A percentile compares a stretch with the other conserved stretches of the same genome.
These are phyloP conservation scores for Xylaria multiplex DNA, from an alignment of 2,329 filamentous ascomycete genomes.

Conservation along the genomic window DNA sequence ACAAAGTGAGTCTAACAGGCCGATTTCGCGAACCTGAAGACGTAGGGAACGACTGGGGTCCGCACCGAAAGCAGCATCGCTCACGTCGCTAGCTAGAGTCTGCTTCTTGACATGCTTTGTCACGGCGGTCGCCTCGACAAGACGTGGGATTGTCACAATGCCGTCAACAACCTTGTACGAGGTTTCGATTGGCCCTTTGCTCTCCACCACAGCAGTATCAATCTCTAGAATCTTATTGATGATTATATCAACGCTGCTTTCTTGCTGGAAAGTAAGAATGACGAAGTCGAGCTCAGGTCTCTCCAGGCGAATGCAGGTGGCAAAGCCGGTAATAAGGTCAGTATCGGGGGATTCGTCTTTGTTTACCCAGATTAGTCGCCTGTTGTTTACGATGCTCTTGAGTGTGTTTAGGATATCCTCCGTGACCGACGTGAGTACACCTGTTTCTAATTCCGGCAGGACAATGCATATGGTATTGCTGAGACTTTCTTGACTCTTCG, in stretches of 20 bases:
- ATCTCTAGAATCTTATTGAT: slow-evolving; percentile 24
- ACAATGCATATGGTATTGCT: slow-evolving; percentile 22
- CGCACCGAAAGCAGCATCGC: slow-evolving; percentile 15
- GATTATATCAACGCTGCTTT: slow-evolving; percentile 1
- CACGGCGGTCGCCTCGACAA: slow-evolving; percentile 14
- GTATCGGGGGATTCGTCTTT: slow-evolving; percentile 24
- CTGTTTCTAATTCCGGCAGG: slow-evolving; percentile 20
- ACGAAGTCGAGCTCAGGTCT: slow-evolving; percentile 20
- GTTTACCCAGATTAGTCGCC: slow-evolving; percentile 28
- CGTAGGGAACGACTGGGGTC: slow-evolving; percentile 20
- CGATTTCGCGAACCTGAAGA: slow-evolving; percentile 31
- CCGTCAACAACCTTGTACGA: slow-evolving; percentile 19
- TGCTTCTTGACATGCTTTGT: slow-evolving; percentile 25
- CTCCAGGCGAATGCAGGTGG: slow-evolving; percentile 22
- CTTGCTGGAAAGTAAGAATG: slow-evolving; percentile 21
- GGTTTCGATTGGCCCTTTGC: slow-evolving; percentile 20
- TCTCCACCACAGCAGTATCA: not conserved
- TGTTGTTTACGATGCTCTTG: slow-evolving; percentile 22
- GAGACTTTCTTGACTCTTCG: slow-evolving; percentile 16
- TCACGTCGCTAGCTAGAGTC: slow-evolving; percentile 7
- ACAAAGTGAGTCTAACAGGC: slow-evolving; percentile 36
- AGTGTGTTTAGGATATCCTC: slow-evolving; percentile 17
- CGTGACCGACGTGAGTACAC: slow-evolving; percentile 17
- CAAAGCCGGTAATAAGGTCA: slow-evolving; percentile 28
- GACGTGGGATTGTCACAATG: slow-evolving; percentile 15